Percentiles rank a stretch among this genome's conserved stretches.
These are phyloP conservation scores for Camelina hispida DNA, from an alignment of 345 rosid genomes.

Conservation along the genomic window DNA sequence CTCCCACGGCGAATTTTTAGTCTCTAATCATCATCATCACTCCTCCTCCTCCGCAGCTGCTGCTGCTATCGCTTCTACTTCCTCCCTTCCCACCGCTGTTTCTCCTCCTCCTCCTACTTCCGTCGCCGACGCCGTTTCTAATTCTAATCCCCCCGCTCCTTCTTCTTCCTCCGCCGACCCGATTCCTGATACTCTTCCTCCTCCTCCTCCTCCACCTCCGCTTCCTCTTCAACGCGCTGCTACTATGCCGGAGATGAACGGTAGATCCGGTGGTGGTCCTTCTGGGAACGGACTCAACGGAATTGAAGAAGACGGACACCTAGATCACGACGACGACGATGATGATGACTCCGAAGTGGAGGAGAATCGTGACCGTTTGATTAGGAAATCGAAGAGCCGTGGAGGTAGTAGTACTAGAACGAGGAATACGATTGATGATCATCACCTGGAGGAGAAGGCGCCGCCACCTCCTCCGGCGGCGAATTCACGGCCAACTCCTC, in stretches of 20 bases:
- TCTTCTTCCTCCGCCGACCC: slow-evolving; percentile 28
- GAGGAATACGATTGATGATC: slow-evolving; percentile 3
- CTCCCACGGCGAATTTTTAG: slow-evolving; percentile 64
- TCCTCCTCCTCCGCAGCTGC: neutral
- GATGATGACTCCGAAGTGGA: slow-evolving; percentile 52
- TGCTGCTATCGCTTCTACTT: slow-evolving; percentile 17
- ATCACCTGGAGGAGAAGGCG: neutral
- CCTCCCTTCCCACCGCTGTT: slow-evolving; percentile 27
- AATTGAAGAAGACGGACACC: slow-evolving; percentile 62
- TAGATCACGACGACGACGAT: slow-evolving; percentile 45
- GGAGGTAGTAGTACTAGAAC: slow-evolving; percentile 41
- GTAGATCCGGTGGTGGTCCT: slow-evolving; percentile 52
- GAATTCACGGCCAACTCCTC: slow-evolving; percentile 28
- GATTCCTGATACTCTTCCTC: slow-evolving; percentile 42
- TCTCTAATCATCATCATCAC: slow-evolving; percentile 40
- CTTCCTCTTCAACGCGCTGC: slow-evolving; percentile 69
- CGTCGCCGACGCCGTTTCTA: slow-evolving; percentile 46
- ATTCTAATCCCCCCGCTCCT: slow-evolving; percentile 41
- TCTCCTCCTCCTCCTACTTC: slow-evolving; percentile 74
- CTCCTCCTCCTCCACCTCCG: slow-evolving; percentile 56
- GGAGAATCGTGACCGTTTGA: slow-evolving; percentile 46
- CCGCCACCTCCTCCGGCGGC: slow-evolving; percentile 39
- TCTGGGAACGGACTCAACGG: slow-evolving; percentile 48
- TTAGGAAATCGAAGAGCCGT: slow-evolving; percentile 61
- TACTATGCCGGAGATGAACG: slow-evolving; percentile 83